Evolutionary conservation across 2,329 filamentous ascomycete genomes (phyloP), one percentile per base, ranked within the genome.

Genomic region (Neopestalotiopsis rosae): DNA sequence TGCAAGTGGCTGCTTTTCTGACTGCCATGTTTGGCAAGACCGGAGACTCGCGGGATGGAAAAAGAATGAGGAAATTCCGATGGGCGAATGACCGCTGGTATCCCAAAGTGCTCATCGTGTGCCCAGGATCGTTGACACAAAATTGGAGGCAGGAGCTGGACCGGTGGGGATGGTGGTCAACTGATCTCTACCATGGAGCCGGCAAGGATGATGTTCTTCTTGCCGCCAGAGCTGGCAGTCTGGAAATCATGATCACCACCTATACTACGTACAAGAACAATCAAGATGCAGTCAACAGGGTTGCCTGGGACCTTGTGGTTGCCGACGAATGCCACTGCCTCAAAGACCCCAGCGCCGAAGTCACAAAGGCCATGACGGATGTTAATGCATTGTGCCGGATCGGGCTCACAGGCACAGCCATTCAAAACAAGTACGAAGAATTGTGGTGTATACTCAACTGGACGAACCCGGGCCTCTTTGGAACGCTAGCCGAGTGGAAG

Each of bases 341-440:
- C 77, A 99, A 98, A 81, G 94, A 95, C 73, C 86, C 88, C 63
- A 86, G 83, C 58, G 91, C 95, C 0, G 92, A 92, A 71, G 92
- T 92, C 7, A 96, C 95, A 0, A 89, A 92, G 75, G 91, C 94
- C 0, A 95, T 99, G 92, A 93, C 94, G 74, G 89, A 95, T 70
- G 85, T 98, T 73, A 99, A 99, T 74, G 90, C 95, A 0, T 87
- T 98, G 2, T 98, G 96, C 76, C 89, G 96, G 42, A 95, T 99
- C 70, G 96, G 96, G 0, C 85, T 99, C 9, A 98, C 95, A 0
- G 96, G 96, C 1, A 99, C 96, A 0, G 95, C 95, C 0, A 98
- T 99, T 59, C 96, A 99, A 78, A 99, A 99, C 80, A 96, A 94
- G 73, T 99, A 99, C 78, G 94, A 98, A 77, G 96, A 99, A 79